A percentile compares a stretch with the other conserved stretches of the same genome.
Evolutionary conservation across 371 early-diverging fungal genomes (phyloP).

Genomic region (Umbelopsis sp.): DNA sequence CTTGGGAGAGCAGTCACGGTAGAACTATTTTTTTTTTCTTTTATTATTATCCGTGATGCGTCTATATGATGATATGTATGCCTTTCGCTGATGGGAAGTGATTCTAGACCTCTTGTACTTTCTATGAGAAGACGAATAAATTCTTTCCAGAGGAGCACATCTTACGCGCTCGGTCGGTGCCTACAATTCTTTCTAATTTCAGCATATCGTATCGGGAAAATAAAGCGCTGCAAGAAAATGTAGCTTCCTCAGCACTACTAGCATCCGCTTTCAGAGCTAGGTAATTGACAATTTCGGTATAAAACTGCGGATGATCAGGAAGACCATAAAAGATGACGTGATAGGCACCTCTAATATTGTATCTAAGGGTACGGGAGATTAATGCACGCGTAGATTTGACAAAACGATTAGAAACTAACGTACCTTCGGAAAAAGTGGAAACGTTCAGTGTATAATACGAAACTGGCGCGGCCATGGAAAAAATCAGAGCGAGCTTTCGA

Average conservation of each 20-base stretch:
- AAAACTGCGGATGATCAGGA: conserved; percentile 87
- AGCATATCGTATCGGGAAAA: conserved; percentile 87
- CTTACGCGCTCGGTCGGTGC: conserved; percentile 72
- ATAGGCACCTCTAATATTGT: conserved; percentile 81
- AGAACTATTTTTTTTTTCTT: background rate
- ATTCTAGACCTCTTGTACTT: background rate
- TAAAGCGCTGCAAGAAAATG: conserved; percentile 70
- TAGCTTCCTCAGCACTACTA: conserved; percentile 57
- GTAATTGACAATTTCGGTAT: conserved; percentile 86
- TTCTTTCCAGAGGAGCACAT: conserved; percentile 78
- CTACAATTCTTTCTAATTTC: conserved; percentile 89
- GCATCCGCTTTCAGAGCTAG: conserved; percentile 51
- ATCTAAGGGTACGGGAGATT: conserved; percentile 38
- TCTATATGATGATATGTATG: no score
- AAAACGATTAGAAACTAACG: background rate
- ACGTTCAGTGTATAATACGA: conserved; percentile 90
- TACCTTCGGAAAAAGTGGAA: conserved; percentile 91
- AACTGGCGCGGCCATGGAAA: conserved; percentile 76
- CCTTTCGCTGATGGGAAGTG: no score
- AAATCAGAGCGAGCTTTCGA: conserved; percentile 79
- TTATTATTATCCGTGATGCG: no score
- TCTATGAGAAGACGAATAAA: conserved; percentile 70
- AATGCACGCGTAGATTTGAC: conserved; percentile 1
- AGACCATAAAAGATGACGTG: conserved; percentile 90
- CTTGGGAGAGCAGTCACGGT: background rate